Evolutionary conservation across 2,329 filamentous ascomycete species (phyloP), one percentile per base, ranked within the genome.

Genomic region (Cladosporium phlei): DNA sequence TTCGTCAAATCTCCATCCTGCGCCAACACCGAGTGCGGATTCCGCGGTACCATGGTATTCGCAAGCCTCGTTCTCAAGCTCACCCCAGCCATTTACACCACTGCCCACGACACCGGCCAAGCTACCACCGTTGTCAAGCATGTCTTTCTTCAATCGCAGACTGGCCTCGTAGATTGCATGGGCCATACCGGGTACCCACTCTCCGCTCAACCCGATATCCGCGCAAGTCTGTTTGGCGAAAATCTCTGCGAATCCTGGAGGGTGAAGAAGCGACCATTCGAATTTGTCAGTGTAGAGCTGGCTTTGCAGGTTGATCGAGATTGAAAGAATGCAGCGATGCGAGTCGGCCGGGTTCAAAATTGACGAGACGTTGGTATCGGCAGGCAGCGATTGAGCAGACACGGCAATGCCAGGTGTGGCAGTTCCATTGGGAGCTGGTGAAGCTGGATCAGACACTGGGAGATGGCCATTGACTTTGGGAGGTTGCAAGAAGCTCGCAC

Each of bases 121-220:
- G 12, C 55, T 62, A 11, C 63, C 63, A 28, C 88, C 89, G 29
- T 88, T 88, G 65, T 97, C 93, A 60, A 90, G 95, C 1, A 90
- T 88, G 62, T 97, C 93, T 67, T 98, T 98, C 71, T 97, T 97
- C 24, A 96, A 72, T 37, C 87, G 85, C 52, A 97, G 68, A 0
- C 94, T 89, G 8, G 93, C 87, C 67, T 98, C 93, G 66, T 97
- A 97, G 57, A 98, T 97, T 25, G 90, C 93, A 62, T 96, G 91
- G 11, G 93, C 88, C 72, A 98, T 88, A 22, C 88, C 88, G 3
- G 89, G 86, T 4, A 95, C 82, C 89, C 93, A 98, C 69, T 98
- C 93, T 35, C 89, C 88, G 5, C 83, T 77, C 44, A 98, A 73
- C 5, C 91, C 91, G 7, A 98, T 74, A 63, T 98, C 93, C 21